Evolutionary conservation across 2,329 filamentous ascomycete species (phyloP), one percentile per base, ranked within the genome.

Genomic region (Teratosphaeria destructans): DNA sequence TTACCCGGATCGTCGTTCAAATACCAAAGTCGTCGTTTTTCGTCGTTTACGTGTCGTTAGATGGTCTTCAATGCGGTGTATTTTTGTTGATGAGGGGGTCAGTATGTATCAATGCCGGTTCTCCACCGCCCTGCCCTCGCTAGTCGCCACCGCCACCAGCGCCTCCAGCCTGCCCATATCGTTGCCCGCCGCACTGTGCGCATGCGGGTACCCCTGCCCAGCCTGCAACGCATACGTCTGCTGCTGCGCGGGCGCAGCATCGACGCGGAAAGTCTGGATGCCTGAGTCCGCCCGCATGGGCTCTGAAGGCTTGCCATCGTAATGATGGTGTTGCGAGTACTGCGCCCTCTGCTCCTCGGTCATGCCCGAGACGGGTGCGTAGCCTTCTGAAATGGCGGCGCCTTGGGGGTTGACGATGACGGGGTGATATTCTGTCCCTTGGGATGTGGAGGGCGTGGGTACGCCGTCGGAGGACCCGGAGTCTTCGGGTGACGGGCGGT

Each of bases 71-170:
- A 43, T 16, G 37, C 12, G 5, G 16, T 14, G 16, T 43, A 6
- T 39, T 39, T 14, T 14, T 43, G 35, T 39, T 39, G 35, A 39
- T 39, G 37, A 43, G 12, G 37, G 7, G 2, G 12, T 23, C 23
- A 23, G 23, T 23, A 23, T 23, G 37, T 5, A 23, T 62, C 52
- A 68, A 43, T 62, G 64, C 14, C 64, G 64, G 56, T 66, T 63
- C 57, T 71, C 68, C 10, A 65, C 67, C n/a, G 66, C 69, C 11
- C 68, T 71, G 43, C 74, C 78, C 68, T 85, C 82, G 62, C 80
- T 81, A 2, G 84, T 85, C 4, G 84, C 84, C 52, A 85, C 83
- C 5, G 84, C 83, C n/a, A 86, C 84, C 8, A 87, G 77, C 27
- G 84, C 82, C 62, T 86, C 81, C 5, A 87, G 72, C 47, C 82